Evolutionary conservation across 768 basidiomycete species (phyloP), one percentile per base, ranked within the genome.

Genomic region (Wakefieldia striispora): DNA sequence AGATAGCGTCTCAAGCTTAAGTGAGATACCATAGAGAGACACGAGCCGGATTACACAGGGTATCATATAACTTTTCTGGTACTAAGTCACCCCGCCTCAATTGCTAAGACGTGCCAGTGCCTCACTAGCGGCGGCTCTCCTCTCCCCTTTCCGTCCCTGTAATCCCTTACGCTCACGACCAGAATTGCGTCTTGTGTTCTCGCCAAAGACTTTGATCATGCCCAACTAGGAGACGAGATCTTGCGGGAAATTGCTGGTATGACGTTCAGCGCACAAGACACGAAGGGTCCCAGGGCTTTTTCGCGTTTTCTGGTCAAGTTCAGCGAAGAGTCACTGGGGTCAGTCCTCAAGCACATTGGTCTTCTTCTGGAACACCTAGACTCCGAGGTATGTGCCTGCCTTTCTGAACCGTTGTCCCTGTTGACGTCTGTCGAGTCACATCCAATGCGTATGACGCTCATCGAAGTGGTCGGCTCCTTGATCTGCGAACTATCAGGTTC

Each of bases 221-320:
- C 83, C 2, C 92, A 95, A 63, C 77, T 97, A 6, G 89, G 88
- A 0, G 95, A 97, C 58, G 94, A 97, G 59, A 77, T 98, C 40
- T 73, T 99, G 14, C 81, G 92, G 21, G 94, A 97, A 57, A 88
- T 97, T 24, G 83, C 90, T 0, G 78, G 73, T 1, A 92, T 85
- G 70, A 75, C 67, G 6, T 97, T 95, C 68, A 84, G 67, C 53
- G 83, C 79, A 0, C 84, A 88, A 58, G 95, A 98, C 58, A 83
- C 80, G 19, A 97, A 97, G 67, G 86, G 88, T 0, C 91, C 95
- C 0, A 76, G 91, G 40, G 83, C 84, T 0, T 95, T 94, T 66
- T 88, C 89, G 3, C 77, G 76, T 24, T 98, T 98, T 75, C 72
- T 98, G 13, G 76, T 90, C 44, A 81, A 79, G 54, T 84, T 91